These are phyloP conservation scores for Cymbopogon flexuosus DNA, from an alignment of 202 grass and related monocot species.

Conservation along the genomic window DNA sequence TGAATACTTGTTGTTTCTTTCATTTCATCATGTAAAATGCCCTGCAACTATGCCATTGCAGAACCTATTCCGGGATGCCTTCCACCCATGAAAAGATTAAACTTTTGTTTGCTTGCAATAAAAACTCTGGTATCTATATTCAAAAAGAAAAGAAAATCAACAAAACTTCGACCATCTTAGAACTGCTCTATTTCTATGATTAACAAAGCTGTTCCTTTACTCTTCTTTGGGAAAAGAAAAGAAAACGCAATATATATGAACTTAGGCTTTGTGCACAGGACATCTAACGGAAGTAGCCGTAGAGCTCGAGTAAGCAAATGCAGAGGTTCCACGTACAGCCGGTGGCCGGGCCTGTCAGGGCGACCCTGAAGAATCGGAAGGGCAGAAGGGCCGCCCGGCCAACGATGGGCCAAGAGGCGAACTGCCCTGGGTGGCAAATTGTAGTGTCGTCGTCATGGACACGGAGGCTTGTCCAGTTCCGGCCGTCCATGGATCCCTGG, in stretches of 20 bases:
- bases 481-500: conserved; percentile 80
- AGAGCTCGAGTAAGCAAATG: conserved; percentile 92
- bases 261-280: background rate
- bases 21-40: background rate
- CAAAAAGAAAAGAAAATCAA: background rate
- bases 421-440: conserved; percentile 68
- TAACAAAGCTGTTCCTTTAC: background rate
- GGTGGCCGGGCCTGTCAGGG: conserved; percentile 38
- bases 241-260: background rate
- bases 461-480: conserved; percentile 67
- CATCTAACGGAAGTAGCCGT: conserved; percentile 70
- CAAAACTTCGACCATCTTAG: background rate
- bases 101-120: too few relatives aligned
- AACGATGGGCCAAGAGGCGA: conserved; percentile 71
- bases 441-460: conserved; percentile 61
- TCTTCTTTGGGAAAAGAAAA: background rate
- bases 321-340: conserved; percentile 61
- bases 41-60: background rate
- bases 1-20: background rate
- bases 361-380: conserved; percentile 78
- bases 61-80: background rate
- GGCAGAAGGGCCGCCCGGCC: conserved; percentile 62
- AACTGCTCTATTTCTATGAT: background rate
- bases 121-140: background rate
- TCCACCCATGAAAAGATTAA: background rate